A percentile compares a stretch with the other conserved stretches of the same genome.
Conservation (phyloP, 2,329 filamentous ascomycete species). For the Chalaropsis ovoidea region DNA sequence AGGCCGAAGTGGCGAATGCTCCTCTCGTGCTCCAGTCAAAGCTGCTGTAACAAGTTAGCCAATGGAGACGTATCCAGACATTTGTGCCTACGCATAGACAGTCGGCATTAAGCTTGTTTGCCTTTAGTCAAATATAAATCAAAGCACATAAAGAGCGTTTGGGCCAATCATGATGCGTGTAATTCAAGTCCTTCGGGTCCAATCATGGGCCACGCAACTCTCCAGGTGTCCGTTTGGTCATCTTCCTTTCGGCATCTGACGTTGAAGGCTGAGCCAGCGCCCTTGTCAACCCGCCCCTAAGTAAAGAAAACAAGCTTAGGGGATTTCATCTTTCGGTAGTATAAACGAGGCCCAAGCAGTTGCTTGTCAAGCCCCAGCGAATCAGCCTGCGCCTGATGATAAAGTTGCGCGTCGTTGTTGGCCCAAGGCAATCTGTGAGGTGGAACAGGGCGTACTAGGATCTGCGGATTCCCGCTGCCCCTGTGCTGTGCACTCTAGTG, state of each 20-base stretch:
- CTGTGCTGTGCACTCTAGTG: not conserved
- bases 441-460: not conserved
- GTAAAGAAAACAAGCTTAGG: slow-evolving; percentile 1
- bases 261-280: not conserved
- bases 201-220: not conserved
- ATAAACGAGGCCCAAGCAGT: not conserved
- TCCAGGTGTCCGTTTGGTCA: not conserved
- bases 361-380: not conserved
- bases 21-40: not conserved
- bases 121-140: not conserved
- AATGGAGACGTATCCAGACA: not conserved
- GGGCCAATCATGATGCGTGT: not conserved
- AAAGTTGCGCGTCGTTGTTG: not conserved
- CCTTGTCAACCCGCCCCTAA: not conserved
- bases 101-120: not conserved
- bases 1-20: not conserved
- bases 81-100: not conserved
- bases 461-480: not conserved
- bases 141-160: not conserved
- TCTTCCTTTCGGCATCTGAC: not conserved
- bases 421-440: not conserved
- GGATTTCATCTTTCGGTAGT: not conserved
- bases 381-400: not conserved
- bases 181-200: not conserved
- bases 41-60: not conserved